Evolutionary conservation across 148 eudicot genomes (phyloP).

Genomic region (Persicaria maculosa): DNA sequence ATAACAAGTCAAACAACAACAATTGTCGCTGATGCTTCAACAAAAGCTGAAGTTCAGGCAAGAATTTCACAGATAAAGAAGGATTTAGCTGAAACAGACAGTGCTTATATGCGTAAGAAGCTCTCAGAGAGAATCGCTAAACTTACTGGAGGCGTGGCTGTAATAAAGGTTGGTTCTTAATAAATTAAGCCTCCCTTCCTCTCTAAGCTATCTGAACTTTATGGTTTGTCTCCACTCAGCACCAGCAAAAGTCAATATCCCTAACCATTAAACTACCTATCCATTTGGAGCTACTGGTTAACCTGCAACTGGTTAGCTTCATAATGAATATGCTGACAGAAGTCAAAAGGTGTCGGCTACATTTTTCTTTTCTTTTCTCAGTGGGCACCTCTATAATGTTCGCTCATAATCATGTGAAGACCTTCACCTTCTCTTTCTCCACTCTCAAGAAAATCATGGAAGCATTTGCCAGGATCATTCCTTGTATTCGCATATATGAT

Average conservation of each 20-base stretch:
- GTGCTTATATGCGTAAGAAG: conserved; percentile 39
- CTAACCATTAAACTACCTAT: not conserved
- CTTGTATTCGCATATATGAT: not conserved
- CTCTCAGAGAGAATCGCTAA: conserved; percentile 84
- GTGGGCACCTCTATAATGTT: not conserved
- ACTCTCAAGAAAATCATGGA: not conserved
- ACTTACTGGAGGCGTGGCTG: conserved; percentile 85
- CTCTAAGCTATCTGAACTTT: not conserved
- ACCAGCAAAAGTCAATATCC: not conserved
- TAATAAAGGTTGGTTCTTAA: conserved; percentile 54
- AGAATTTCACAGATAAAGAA: conserved; percentile 85
- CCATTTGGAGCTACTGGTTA: not conserved
- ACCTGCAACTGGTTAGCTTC: not conserved
- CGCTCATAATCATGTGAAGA: not conserved
- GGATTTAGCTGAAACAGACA: conserved; percentile 76
- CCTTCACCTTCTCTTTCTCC: not conserved
- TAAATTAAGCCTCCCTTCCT: not conserved
- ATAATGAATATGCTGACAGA: not conserved
- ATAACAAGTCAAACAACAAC: conserved; percentile 68
- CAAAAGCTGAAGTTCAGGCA: conserved; percentile 81
- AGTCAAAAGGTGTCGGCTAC: not conserved
- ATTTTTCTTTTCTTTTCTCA: not conserved
- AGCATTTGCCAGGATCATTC: not conserved
- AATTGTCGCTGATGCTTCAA: conserved; percentile 73
- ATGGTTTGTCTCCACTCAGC: not conserved